These are phyloP conservation scores for Cladosporium sp. DNA, from an alignment of 2,329 filamentous ascomycete species.

Conservation along the genomic window DNA sequence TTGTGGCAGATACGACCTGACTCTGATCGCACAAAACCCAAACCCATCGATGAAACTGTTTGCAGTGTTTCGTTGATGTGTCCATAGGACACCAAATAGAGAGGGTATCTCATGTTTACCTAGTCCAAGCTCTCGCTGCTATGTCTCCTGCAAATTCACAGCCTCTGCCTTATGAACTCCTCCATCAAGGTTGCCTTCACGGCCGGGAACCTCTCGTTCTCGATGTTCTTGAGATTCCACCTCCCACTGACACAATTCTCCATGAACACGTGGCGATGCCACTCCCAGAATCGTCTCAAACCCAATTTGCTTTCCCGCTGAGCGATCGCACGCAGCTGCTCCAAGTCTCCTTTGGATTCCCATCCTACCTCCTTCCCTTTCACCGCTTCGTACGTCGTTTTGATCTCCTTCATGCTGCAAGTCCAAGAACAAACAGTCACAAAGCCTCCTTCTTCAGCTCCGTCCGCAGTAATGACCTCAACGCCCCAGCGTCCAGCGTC, in stretches of 20 bases:
- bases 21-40: background rate
- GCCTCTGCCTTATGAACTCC: constrained; percentile 18
- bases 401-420: constrained; percentile 8
- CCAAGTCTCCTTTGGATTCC: background rate
- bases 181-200: constrained; percentile 19
- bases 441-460: constrained; percentile 8
- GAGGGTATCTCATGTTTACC: background rate
- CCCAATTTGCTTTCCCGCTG: background rate
- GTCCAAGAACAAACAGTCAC: constrained; percentile 12
- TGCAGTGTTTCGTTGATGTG: background rate
- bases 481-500: constrained; percentile 9
- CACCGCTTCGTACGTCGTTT: background rate
- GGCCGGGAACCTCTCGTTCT: background rate
- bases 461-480: constrained; percentile 4
- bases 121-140: background rate
- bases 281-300: constrained; percentile 9
- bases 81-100: background rate
- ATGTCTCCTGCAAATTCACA: background rate
- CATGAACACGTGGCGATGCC: constrained; percentile 15
- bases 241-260: constrained; percentile 14
- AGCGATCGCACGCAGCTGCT: background rate
- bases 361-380: background rate
- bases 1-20: background rate
- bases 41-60: background rate
- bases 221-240: constrained; percentile 12